A percentile compares a stretch with the other conserved stretches of the same genome.
Conservation (phyloP, 2,329 filamentous ascomycete species). For the Sclerotinia borealis region DNA sequence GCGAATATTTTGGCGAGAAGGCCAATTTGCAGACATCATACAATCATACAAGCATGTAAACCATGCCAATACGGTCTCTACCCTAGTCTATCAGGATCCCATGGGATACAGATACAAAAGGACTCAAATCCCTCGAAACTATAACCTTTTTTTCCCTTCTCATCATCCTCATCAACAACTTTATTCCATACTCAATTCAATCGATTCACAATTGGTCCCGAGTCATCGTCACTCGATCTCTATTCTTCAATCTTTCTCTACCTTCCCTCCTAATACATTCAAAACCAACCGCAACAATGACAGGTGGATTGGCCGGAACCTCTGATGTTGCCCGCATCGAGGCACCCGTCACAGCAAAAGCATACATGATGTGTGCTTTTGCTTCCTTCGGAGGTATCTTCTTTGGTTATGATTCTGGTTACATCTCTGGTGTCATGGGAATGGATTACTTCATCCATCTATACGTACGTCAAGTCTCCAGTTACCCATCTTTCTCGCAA, state of each 20-base stretch:
- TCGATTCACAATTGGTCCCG: not conserved
- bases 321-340: conserved; percentile 65
- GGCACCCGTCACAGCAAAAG: conserved; percentile 63
- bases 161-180: not conserved
- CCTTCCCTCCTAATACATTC: not conserved
- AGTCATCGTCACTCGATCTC: not conserved
- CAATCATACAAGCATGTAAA: not conserved
- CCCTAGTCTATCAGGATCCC: not conserved
- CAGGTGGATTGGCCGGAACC: conserved; percentile 15
- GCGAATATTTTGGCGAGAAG: not conserved
- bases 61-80: not conserved
- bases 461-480: conserved; percentile 18
- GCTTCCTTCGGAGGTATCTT: conserved; percentile 57
- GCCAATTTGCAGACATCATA: not conserved
- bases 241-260: not conserved
- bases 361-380: conserved; percentile 64
- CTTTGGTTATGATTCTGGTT: conserved; percentile 68
- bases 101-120: conserved; percentile 8
- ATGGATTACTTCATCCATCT: conserved; percentile 40
- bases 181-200: not conserved
- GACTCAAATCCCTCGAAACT: not conserved
- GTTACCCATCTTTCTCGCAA: conserved; percentile 3
- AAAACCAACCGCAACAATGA: conserved; percentile 2
- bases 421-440: conserved; percentile 54
- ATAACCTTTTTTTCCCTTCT: not conserved